These are phyloP conservation scores for Paramecium primaurelia DNA, from an alignment of 73 alveolate species.

Conservation along the genomic window DNA sequence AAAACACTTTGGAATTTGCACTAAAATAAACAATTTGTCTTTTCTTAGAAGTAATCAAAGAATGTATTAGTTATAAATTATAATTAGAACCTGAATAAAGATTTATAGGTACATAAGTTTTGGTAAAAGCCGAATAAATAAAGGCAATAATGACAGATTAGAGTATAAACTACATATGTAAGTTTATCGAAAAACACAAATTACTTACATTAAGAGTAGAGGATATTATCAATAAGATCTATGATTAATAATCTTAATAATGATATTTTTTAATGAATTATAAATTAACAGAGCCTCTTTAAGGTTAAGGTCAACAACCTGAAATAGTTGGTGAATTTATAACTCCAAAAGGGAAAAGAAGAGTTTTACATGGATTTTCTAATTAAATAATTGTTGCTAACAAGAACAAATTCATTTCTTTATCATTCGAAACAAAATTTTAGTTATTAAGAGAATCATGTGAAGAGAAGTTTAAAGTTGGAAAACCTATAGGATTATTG, in stretches of 20 bases:
- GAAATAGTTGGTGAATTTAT: not conserved
- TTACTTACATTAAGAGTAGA: not conserved
- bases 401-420: not conserved
- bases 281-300: not conserved
- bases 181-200: not conserved
- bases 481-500: constrained; percentile 1
- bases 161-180: not conserved
- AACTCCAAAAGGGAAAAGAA: not conserved
- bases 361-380: not conserved
- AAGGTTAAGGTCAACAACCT: not conserved
- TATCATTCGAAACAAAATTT: constrained; percentile 28
- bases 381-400: not conserved
- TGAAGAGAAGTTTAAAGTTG: not conserved
- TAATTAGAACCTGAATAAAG: not conserved
- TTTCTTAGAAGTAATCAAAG: not conserved
- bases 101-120: not conserved
- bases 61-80: not conserved
- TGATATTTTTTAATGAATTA: not conserved
- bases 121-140: not conserved
- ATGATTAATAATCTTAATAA: not conserved
- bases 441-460: not conserved
- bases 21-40: not conserved
- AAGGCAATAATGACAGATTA: not conserved
- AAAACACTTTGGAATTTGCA: not conserved
- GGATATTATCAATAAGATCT: not conserved